These are phyloP conservation scores for Cylindrodendrum hubeiense DNA, from an alignment of 2,329 filamentous ascomycete species.

Conservation along the genomic window DNA sequence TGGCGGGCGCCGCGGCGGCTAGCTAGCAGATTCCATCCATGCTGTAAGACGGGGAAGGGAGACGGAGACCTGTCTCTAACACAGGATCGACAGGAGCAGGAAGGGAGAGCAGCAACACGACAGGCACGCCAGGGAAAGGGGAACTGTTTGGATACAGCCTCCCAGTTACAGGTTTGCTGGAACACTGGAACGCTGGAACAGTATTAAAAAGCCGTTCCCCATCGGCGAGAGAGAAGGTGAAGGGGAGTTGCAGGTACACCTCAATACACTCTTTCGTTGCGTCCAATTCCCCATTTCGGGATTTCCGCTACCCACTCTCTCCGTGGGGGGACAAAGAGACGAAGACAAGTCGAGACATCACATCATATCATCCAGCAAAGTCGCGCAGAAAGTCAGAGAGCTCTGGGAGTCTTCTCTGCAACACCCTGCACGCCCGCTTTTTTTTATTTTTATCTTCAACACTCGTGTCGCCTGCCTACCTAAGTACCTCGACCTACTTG, in stretches of 20 bases:
- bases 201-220: constrained; percentile 13
- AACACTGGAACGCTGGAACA: neutral
- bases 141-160: neutral
- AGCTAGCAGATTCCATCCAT: neutral
- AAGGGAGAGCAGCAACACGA: constrained; percentile 8
- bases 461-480: no score
- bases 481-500: no score
- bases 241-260: constrained; percentile 9
- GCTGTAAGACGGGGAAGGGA: neutral
- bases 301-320: neutral
- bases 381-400: neutral
- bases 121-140: neutral
- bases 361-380: neutral
- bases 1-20: neutral
- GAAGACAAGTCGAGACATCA: neutral
- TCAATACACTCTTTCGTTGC: constrained; percentile 16
- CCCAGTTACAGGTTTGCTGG: constrained; percentile 2
- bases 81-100: constrained; percentile 24
- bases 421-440: neutral
- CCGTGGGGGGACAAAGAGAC: neutral
- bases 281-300: constrained; percentile 6
- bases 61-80: constrained; percentile 18
- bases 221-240: constrained; percentile 9
- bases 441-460: neutral
- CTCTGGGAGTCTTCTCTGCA: neutral